Evolutionary conservation across 768 basidiomycete species (phyloP), one percentile per base, ranked within the genome.

Genomic region (Serendipita vermifera): DNA sequence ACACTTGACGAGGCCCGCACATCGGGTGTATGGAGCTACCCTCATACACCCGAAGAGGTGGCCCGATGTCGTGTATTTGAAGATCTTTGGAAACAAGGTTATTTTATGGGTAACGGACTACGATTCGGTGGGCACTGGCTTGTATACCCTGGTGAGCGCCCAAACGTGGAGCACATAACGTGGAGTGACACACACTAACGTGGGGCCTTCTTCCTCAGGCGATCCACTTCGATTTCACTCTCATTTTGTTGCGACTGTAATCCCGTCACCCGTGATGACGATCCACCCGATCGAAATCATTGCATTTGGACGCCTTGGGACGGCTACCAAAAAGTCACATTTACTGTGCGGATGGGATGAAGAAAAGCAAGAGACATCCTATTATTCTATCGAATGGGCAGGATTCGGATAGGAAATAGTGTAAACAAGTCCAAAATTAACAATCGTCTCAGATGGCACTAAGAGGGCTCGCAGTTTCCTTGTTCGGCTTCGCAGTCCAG

Each of bases 171-270:
- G 27, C n/a, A n/a, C n/a, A n/a, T 31, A 13, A n/a, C 15, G 9
- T 15, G 20, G 46, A 51, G n/a, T 29, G 17, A 26, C 24, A 26
- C 9, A n/a, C n/a, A n/a, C n/a, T 31, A 33, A 26, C 32, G 3
- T 15, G n/a, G n/a, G 3, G 54, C 41, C 38, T 33, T 26, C 1
- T 40, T 39, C 38, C 22, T 33, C 59, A 94, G 91, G 91, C 56
- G 92, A 99, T 66, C 91, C 93, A 6, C 70, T 98, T 54, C 79
- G 96, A 24, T 99, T 94, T 67, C 96, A 99, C 65, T 96, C 94
- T 2, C 96, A 99, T 67, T 98, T 97, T 66, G 82, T 83, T 20
- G 86, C 86, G 20, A 82, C 86, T 3, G 86, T 96, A 11, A 68
- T 89, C 29, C 77, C 85, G 11, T 80, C 85, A 5, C 78, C 79